Percentiles rank a stretch among this genome's conserved stretches.
phyloP scores from a whole-genome alignment of 2,329 filamentous ascomycete genomes.

The Graphiopsis chlorocephala region DNA sequence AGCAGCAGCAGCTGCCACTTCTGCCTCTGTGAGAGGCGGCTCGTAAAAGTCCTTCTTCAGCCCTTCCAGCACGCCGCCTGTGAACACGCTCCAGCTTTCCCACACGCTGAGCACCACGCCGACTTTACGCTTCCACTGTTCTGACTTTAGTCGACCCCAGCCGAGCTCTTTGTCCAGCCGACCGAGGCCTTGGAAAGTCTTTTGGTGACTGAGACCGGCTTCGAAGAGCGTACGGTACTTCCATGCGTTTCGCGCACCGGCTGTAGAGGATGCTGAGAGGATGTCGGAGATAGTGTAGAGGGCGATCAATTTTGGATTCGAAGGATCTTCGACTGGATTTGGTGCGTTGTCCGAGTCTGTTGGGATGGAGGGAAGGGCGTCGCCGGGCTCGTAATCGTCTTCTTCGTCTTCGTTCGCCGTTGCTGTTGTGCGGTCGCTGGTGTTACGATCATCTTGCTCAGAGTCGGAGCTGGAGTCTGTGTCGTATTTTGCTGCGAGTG shows the following conservation, averaged over 20 bases:
- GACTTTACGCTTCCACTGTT: conserved; percentile 81
- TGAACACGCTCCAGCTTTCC: conserved; percentile 66
- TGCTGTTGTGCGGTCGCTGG: conserved; percentile 30
- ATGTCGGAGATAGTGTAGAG: conserved; percentile 81
- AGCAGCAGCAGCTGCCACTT: conserved; percentile 62
- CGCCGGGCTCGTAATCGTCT: conserved; percentile 40
- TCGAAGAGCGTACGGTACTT: conserved; percentile 81
- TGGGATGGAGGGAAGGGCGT: conserved; percentile 24
- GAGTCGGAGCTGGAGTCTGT: conserved; percentile 32
- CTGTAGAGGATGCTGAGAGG: conserved; percentile 71
- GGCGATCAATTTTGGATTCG: conserved; percentile 71
- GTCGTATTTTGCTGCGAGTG: conserved; percentile 62
- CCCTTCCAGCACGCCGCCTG: conserved; percentile 67
- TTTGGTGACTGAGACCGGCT: conserved; percentile 62
- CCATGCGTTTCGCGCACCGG: conserved; percentile 80
- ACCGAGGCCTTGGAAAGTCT: conserved; percentile 73
- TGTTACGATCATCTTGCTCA: not conserved
- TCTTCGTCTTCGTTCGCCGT: conserved; percentile 35
- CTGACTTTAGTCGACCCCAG: conserved; percentile 78
- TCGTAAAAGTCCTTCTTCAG: conserved; percentile 70
- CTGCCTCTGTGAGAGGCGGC: conserved; percentile 55
- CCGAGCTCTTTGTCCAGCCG: conserved; percentile 66
- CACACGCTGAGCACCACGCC: conserved; percentile 67
- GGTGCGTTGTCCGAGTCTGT: conserved; percentile 7
- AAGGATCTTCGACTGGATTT: conserved; percentile 55